Conservation (phyloP, 306 rosid species). For the Cercis canadensis region DNA sequence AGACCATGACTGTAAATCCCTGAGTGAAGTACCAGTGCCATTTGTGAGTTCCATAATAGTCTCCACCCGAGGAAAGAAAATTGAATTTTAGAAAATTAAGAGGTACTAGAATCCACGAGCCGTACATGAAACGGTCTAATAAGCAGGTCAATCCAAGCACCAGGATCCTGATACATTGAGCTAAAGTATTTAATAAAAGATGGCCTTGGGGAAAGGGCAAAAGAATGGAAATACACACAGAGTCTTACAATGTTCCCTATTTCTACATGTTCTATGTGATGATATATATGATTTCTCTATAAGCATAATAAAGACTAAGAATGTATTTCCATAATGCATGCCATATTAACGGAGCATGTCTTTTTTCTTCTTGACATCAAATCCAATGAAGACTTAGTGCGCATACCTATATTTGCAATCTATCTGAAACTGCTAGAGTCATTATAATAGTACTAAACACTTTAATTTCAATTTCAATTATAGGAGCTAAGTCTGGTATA, state of each 20-base stretch:
- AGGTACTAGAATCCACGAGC: conserved; percentile 87
- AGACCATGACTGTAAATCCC: conserved; percentile 86
- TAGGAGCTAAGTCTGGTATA: neutral
- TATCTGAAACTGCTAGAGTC: neutral
- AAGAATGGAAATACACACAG: conserved; percentile 5
- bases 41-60: conserved; percentile 92
- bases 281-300: conserved; percentile 10
- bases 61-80: conserved; percentile 95
- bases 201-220: conserved; percentile 1
- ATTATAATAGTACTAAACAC: no score
- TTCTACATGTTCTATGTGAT: neutral
- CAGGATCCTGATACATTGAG: conserved; percentile 59
- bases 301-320: conserved; percentile 14
- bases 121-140: conserved; percentile 79
- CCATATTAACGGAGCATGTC: neutral
- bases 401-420: neutral
- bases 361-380: neutral
- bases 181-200: conserved; percentile 26
- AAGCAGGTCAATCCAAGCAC: conserved; percentile 76
- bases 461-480: neutral
- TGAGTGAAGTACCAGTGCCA: conserved; percentile 99
- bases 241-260: neutral
- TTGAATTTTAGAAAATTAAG: conserved; percentile 90
- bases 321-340: neutral
- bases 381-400: neutral